phyloP scores from a whole-genome alignment of 192 early-diverging fungal species.

The Coemansia sp. region DNA sequence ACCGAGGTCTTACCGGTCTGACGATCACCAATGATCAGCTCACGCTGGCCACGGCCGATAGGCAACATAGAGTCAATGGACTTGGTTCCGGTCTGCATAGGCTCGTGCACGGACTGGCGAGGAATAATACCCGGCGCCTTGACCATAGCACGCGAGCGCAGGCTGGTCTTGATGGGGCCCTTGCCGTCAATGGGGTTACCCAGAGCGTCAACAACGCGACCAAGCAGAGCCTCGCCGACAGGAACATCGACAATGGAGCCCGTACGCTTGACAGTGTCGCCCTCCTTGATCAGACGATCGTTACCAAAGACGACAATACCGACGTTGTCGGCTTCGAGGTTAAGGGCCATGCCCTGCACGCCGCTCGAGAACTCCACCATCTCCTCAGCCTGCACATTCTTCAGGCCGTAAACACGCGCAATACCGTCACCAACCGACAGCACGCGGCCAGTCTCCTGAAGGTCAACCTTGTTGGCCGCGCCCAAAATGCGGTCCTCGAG shows the following conservation, averaged over 20 bases:
- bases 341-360: slow-evolving; percentile 98
- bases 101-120: slow-evolving; percentile 98
- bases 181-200: slow-evolving; percentile 99
- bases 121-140: slow-evolving; percentile 99
- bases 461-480: slow-evolving; percentile 75
- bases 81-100: slow-evolving; percentile 99
- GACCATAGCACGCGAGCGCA: slow-evolving; percentile 92
- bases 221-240: slow-evolving; percentile 90
- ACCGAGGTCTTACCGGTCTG: slow-evolving; percentile 99
- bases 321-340: slow-evolving; percentile 99
- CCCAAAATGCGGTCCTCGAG: slow-evolving; percentile 97
- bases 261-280: slow-evolving; percentile 99
- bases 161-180: slow-evolving; percentile 86
- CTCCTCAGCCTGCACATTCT: slow-evolving; percentile 98
- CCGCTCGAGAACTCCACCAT: slow-evolving; percentile 99
- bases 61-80: slow-evolving; percentile 99
- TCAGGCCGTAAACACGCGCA: slow-evolving; percentile 98
- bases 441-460: slow-evolving; percentile 98
- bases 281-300: slow-evolving; percentile 99
- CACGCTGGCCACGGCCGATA: slow-evolving; percentile 99
- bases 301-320: slow-evolving; percentile 99
- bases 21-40: slow-evolving; percentile 99
- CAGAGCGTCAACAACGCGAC: slow-evolving; percentile 98
- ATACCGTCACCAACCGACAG: slow-evolving; percentile 99
- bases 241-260: slow-evolving; percentile 98